Conservation (phyloP, 805 yeast species). For the Candida hungchunana region DNA sequence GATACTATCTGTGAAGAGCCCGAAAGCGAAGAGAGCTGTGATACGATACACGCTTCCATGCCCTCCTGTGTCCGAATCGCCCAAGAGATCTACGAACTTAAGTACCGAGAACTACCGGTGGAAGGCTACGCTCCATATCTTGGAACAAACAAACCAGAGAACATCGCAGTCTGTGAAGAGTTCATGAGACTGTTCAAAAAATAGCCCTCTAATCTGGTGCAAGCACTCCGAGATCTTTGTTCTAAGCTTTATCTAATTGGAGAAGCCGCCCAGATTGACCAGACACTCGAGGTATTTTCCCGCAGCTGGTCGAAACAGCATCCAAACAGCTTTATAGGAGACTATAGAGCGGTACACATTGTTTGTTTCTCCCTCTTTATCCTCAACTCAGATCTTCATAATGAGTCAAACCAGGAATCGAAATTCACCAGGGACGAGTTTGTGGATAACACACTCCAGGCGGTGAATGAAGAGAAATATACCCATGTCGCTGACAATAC, state of each 20-base stretch:
- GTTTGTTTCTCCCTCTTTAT: constrained; percentile 67
- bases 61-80: constrained; percentile 24
- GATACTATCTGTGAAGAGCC: constrained; percentile 23
- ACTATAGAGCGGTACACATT: constrained; percentile 61
- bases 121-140: constrained; percentile 39
- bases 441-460: constrained; percentile 45
- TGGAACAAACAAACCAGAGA: constrained; percentile 30
- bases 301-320: constrained; percentile 53
- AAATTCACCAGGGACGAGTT: constrained; percentile 41
- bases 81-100: constrained; percentile 29
- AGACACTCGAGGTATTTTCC: constrained; percentile 65
- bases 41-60: neutral
- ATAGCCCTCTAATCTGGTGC: constrained; percentile 47
- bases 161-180: constrained; percentile 28
- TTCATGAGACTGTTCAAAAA: constrained; percentile 39
- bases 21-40: constrained; percentile 12
- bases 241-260: constrained; percentile 68
- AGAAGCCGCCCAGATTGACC: constrained; percentile 78
- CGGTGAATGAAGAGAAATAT: constrained; percentile 31
- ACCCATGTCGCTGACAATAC: constrained; percentile 1
- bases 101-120: constrained; percentile 30
- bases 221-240: constrained; percentile 57
- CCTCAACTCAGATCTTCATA: constrained; percentile 74
- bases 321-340: constrained; percentile 44
- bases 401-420: constrained; percentile 33